phyloP scores from a whole-genome alignment of 805 yeast species.

The Candida boidinii region DNA sequence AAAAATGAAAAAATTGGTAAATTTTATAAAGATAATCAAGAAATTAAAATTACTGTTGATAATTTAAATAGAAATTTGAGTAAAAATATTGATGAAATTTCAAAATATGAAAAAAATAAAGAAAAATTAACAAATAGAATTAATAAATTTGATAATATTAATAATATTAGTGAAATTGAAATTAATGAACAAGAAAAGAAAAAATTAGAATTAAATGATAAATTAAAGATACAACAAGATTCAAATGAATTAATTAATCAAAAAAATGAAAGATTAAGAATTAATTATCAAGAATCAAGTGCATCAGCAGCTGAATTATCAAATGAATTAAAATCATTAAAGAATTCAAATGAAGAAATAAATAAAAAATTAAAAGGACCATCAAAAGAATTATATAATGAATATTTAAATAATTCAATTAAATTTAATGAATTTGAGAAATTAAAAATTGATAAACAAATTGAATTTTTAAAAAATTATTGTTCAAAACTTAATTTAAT shows the following conservation, averaged over 20 bases:
- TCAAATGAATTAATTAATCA: too few species aligned
- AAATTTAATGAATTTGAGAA: too few species aligned
- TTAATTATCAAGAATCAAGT: constrained; percentile 35
- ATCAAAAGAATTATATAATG: constrained; percentile 20
- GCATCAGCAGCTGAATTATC: constrained; percentile 40
- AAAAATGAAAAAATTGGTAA: constrained; percentile 31
- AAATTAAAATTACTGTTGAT: constrained; percentile 21
- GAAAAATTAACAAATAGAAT: constrained; percentile 8
- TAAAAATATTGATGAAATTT: constrained; percentile 17
- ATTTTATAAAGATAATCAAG: constrained; percentile 28
- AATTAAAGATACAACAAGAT: constrained; percentile 10
- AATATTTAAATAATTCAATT: too few species aligned
- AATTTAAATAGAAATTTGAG: constrained; percentile 21
- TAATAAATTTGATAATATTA: constrained; percentile 1
- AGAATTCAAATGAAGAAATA: constrained; percentile 17
- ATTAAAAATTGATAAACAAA: constrained; percentile 7
- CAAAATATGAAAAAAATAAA: constrained; percentile 7
- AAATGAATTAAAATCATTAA: constrained; percentile 14
- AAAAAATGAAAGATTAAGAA: constrained; percentile 27
- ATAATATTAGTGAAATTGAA: too few species aligned
- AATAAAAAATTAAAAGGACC: constrained; percentile 25
- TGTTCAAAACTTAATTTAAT: not conserved
- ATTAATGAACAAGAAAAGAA: constrained; percentile 7
- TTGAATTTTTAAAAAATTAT: constrained; percentile 14
- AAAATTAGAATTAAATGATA: constrained; percentile 8